Evolutionary conservation across 2,329 filamentous ascomycete species (phyloP), one percentile per base, ranked within the genome.

Genomic region (Aureobasidium mangrovei): DNA sequence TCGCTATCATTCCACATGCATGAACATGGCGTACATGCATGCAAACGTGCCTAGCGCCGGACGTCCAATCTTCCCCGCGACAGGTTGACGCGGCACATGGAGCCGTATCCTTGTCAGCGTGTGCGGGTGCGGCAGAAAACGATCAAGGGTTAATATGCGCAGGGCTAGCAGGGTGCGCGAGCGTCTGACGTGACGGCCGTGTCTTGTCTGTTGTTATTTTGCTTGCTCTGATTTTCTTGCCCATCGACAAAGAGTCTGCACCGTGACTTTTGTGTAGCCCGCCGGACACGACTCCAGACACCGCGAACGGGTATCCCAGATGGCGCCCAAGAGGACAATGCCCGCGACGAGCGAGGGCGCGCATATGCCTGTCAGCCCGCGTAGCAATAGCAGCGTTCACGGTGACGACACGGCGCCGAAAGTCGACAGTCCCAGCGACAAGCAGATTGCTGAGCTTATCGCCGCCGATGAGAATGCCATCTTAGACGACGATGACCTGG

Each of bases 381-480:
- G 40, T 26, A 44, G 49, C 40, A 53, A 53, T 32, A 36, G 27
- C 32, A 43, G 39, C 27, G 28, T 40, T 26, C 7, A 32, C 4
- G 27, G 27, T 35, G 49, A 43, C n/a, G 40, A 44, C 5, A 26
- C 39, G 7, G 40, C 18, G 3, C 24, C 48, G 38, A 54, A 54
- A 26, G 24, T 54, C 29, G 53, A 54, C 31, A 54, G 53, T 47
- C 53, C 53, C 12, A 42, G 53, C 53, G 53, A 48, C 24, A 54
- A 47, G 31, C 35, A 54, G 7, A 40, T 39, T 18, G 33, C 33
- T 9, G 42, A 54, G 18, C 43, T 43, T 12, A 42, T 42, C n/a
- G 38, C 43, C 35, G 26, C 28, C 8, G 52, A 40, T 8, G 51
- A 54, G 42, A 40, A 47, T n/a, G 52, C 52, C 7, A n/a, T 54